These are phyloP conservation scores for Coffea eugenioides DNA, from an alignment of 257 asterid species.

Conservation along the genomic window DNA sequence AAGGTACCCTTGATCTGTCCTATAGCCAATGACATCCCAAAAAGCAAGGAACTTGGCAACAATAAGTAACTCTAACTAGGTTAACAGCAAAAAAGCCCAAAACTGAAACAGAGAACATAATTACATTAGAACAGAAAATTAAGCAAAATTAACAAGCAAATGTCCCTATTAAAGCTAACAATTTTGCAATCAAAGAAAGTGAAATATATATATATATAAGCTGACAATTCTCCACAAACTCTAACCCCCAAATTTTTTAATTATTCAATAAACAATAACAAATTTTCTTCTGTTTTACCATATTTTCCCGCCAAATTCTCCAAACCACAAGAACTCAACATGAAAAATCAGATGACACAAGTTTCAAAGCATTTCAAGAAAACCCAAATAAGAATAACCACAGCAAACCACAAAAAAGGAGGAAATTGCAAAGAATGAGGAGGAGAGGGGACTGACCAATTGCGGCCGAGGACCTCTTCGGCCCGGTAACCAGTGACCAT, in stretches of 20 bases:
- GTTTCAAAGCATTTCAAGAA: background rate
- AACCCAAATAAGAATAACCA: background rate
- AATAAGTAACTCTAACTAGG: background rate
- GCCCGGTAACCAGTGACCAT: constrained; percentile 90
- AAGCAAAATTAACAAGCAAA: background rate
- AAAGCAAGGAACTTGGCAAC: background rate
- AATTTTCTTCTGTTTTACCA: background rate
- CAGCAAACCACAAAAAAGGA: background rate
- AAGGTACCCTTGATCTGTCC: background rate
- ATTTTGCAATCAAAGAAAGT: background rate
- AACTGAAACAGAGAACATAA: background rate
- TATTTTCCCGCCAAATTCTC: background rate
- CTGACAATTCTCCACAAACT: background rate
- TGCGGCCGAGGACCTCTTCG: constrained; percentile 92
- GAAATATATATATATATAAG: background rate
- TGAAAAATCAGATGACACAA: background rate
- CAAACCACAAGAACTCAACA: background rate
- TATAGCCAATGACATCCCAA: background rate
- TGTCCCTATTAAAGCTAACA: background rate
- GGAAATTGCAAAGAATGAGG: background rate
- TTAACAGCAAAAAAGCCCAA: no score
- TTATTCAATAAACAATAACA: background rate
- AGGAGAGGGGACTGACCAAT: constrained; percentile 49
- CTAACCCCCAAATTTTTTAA: background rate
- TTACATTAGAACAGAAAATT: background rate